Base-by-base conservation (phyloP, 2,329 filamentous ascomycete genomes). In the Tolypocladium pustulatum region DNA sequence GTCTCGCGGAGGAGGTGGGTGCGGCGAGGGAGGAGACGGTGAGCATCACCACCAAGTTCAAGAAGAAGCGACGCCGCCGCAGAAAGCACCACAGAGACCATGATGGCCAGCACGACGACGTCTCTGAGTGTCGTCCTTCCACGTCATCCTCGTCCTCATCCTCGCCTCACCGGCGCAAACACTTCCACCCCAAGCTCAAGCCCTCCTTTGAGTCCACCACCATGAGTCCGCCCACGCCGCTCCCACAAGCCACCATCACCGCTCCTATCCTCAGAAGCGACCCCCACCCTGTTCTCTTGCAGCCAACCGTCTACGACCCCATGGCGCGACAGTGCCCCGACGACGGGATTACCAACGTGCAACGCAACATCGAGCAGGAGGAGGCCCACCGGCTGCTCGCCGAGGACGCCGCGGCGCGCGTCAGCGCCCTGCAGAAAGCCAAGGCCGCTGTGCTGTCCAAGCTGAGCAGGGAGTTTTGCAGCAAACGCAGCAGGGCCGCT, bases 361-460 rank as follows among this genome's bases (percentile, higher is more conserved):
- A 85, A 68, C 81, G 82, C 62, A 79, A 83, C 65, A 72, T 83
- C 49, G 76, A 80, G 63, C 78, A 80, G 60, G 83, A 86, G 65
- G 77, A 81, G 63, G 73, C 76, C 2, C 81, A 84, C 61, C 76
- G 80, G 13, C 74, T 78, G 52, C 73, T 85, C 30, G 83, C 82
- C 25, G 79, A 86, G 62, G 82, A 86, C 64, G 75, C 78, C 3
- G 78, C 77, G 10, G 78, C 80, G 57, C 78, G 83, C 58, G 75
- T 75, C 5, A 80, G 75, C 63, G 81, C 82, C 12, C 72, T 87
- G 55, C 76, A 78, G 65, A 79, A 81, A 60, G 84, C 84, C 38
- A 83, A 82, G 67, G 81, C 83, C 62, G 80, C 81, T 0, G 83
- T 87, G 15, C 72, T 87, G 58, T 77, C 75, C 61, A 84, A 84